Evolutionary conservation across 176 grass and related monocot genomes (phyloP), one percentile per base, ranked within the genome.

Genomic region (bread wheat (Triticum aestivum)): DNA sequence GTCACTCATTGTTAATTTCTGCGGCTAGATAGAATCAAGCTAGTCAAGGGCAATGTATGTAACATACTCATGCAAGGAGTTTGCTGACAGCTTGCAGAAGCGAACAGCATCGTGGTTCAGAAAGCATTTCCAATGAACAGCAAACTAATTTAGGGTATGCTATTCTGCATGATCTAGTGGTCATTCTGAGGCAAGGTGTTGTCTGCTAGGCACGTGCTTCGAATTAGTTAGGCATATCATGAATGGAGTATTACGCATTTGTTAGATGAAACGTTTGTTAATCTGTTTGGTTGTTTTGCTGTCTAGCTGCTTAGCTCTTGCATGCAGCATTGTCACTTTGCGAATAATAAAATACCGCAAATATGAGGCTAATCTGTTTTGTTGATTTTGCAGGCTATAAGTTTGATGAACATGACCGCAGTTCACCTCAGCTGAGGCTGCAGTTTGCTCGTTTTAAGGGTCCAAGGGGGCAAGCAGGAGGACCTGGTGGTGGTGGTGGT

Each of bases 381-480:
- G 38, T 78, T 92, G 83, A 77, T 85, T 92, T 91, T 95, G 84
- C 91, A 95, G 93, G 93, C 80, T 95, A 95, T 85, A 91, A 91
- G 73, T 93, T 93, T 35, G 93, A 93, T n/a, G 93, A 95, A 32
- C 89, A 91, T 18, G 93, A 95, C 83, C 93, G 91, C 64, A 90
- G 83, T 79, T 95, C 93, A 3, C 77, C 93, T 79, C 88, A 91
- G 58, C 44, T 95, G 77, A 56, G 93, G 8, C 91, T 95, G 61
- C 93, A 95, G 74, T 95, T 80, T 77, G 93, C 93, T 91, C 93
- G 93, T 64, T 92, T 92, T 58, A 90, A 86, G 10, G 93, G 93
- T 83, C 93, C 93, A 21, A 93, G 91, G 86, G 87, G 89, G 29
- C 75, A 62, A 67, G 80, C 88, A 49, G 93, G 93, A 39, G 93